Evolutionary conservation across 2,329 filamentous ascomycete genomes (phyloP), one percentile per base, ranked within the genome.

Genomic region (Hawksworthiomyces lignivorus): DNA sequence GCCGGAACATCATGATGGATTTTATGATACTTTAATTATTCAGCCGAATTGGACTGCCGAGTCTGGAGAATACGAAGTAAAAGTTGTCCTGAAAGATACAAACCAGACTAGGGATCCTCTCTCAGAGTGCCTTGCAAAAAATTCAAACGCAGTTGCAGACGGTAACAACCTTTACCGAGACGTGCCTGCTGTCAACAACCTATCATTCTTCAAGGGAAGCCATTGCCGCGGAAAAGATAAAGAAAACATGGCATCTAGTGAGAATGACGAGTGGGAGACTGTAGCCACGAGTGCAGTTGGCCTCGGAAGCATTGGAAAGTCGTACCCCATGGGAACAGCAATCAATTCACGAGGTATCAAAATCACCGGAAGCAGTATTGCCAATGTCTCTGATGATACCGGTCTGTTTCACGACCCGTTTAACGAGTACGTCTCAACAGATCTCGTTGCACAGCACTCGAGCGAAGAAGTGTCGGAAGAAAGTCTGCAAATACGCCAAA

Each of bases 351-450:
- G 47, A 49, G 7, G 37, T 4, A 29, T 39, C 33, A 49, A 52
- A 15, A 19, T 36, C 4, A 48, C 47, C 0, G 65, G 67, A 9
- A 69, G 63, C 48, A 72, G 68, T 42, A 48, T 72, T 18, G 68
- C 68, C 3, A 61, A 71, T 44, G 59, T 64, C 7, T 70, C 68
- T 1, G 67, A 70, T 32, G 45, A 46, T 20, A 34, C 47, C 18
- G 53, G 44, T 21, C 48, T 50, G 5, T 41, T 27, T 17, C 27
- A 34, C 2, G 29, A 40, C 3, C 36, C 44, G 1, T 48, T 50
- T 36, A 49, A 54, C 29, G 50, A 44, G 10, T 55, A 49, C 18
- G 46, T 50, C 4, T 57, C 58, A 10, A 55, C 50, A 3, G 56
- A 57, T 9, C 49, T 48, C 18, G 56, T 59, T 30, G 29, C 58